Conservation (phyloP, 2,329 filamentous ascomycete species). For the Purpureocillium takamizusanense region DNA sequence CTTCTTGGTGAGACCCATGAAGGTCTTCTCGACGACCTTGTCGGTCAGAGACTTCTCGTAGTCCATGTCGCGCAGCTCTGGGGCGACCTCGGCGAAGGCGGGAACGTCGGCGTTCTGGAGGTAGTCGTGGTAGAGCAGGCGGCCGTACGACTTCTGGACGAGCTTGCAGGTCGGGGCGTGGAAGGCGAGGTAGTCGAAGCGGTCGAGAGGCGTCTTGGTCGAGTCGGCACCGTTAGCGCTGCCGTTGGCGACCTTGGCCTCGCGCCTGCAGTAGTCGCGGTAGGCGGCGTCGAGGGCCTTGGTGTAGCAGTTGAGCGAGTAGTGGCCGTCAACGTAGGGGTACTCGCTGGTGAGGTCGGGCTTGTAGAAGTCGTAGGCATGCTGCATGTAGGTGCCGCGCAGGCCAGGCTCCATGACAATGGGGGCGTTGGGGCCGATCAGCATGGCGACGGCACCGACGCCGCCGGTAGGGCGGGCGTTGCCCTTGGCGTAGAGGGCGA, state of each 20-base stretch:
- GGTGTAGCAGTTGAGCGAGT: constrained; percentile 73
- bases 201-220: constrained; percentile 59
- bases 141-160: constrained; percentile 76
- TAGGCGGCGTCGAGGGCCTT: constrained; percentile 75
- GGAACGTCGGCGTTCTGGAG: constrained; percentile 58
- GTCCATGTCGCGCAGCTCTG: constrained; percentile 68
- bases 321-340: constrained; percentile 77
- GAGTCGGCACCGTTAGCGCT: constrained; percentile 35
- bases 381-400: constrained; percentile 71
- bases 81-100: constrained; percentile 64
- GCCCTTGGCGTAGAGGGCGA: constrained; percentile 79
- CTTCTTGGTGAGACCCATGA: constrained; percentile 79
- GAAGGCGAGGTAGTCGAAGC: constrained; percentile 78
- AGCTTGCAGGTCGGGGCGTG: constrained; percentile 83
- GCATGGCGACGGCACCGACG: constrained; percentile 69
- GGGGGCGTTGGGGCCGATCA: constrained; percentile 70
- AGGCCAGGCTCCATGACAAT: constrained; percentile 71
- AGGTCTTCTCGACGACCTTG: constrained; percentile 79
- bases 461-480: constrained; percentile 73
- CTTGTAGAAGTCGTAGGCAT: constrained; percentile 89
- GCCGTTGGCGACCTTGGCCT: constrained; percentile 42
- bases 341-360: constrained; percentile 82
- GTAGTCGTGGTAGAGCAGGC: constrained; percentile 81
- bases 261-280: constrained; percentile 69
- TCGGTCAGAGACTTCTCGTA: constrained; percentile 73